These are phyloP conservation scores for Limnanthes douglasii DNA, from an alignment of 345 rosid genomes.

Conservation along the genomic window DNA sequence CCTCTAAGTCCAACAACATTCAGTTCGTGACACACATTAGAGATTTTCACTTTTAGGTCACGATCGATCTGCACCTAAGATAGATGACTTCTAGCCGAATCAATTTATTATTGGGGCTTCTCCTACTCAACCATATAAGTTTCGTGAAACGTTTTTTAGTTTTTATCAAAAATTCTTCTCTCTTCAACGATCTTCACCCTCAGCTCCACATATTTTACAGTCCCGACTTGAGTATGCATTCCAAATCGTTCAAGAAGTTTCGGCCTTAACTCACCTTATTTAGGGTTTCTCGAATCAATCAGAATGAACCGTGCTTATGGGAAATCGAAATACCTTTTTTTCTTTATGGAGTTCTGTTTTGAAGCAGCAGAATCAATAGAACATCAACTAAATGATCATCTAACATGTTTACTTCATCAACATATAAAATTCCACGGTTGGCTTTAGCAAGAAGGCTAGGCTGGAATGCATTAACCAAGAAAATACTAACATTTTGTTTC, in stretches of 20 bases:
- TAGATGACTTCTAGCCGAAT: constrained; percentile 48
- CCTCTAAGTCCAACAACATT: constrained; percentile 95
- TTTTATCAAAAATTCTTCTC: constrained; percentile 65
- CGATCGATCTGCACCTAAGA: constrained; percentile 67
- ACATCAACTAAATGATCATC: constrained; percentile 97
- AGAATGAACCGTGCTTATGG: constrained; percentile 88
- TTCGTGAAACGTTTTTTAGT: constrained; percentile 68
- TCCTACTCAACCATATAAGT: constrained; percentile 69
- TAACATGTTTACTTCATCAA: constrained; percentile 90
- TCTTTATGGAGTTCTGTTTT: constrained; percentile 87
- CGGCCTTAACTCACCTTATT: constrained; percentile 87
- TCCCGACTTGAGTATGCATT: constrained; percentile 92
- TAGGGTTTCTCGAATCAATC: constrained; percentile 90
- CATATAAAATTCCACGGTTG: constrained; percentile 89
- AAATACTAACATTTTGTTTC: constrained; percentile 26
- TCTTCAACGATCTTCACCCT: constrained; percentile 94
- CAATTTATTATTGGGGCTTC: constrained; percentile 75
- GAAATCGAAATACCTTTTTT: constrained; percentile 85
- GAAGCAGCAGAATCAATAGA: constrained; percentile 94
- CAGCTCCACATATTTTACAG: constrained; percentile 78
- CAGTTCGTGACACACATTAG: constrained; percentile 84
- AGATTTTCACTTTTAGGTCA: constrained; percentile 83
- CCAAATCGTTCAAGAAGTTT: constrained; percentile 90
- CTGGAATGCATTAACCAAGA: constrained; percentile 81
- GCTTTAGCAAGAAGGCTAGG: constrained; percentile 98